Evolutionary conservation across 2,329 filamentous ascomycete species (phyloP).

Genomic region (Colletotrichum sansevieriae): DNA sequence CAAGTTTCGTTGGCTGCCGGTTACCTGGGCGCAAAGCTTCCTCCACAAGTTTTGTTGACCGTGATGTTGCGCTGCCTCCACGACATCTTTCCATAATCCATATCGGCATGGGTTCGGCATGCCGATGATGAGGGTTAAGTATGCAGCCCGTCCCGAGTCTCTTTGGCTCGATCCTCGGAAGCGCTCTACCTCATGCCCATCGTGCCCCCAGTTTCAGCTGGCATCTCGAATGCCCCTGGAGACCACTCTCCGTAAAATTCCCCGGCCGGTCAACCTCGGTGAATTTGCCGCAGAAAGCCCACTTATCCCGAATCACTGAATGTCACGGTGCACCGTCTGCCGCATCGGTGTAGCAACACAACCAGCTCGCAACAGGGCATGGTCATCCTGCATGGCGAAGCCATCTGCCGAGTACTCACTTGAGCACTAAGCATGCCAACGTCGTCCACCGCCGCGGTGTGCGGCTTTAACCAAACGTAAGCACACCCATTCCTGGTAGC

Average conservation of each 20-base stretch:
- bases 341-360: neutral
- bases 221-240: no score
- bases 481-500: neutral
- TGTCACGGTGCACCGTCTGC: neutral
- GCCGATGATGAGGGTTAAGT: slow-evolving; percentile 4
- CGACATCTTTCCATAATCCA: neutral
- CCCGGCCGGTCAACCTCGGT: neutral
- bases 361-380: no score
- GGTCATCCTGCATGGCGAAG: no score
- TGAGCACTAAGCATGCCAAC: slow-evolving; percentile 21
- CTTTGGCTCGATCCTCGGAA: slow-evolving; percentile 14
- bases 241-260: neutral
- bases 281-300: neutral
- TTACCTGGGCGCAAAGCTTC: slow-evolving; percentile 14
- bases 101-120: neutral
- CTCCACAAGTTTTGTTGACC: neutral
- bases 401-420: neutral
- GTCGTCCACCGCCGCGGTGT: slow-evolving; percentile 26
- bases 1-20: neutral
- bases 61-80: neutral
- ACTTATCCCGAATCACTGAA: neutral
- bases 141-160: neutral
- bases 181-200: slow-evolving; percentile 8
- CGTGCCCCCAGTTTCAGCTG: neutral
- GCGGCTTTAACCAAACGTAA: neutral